Percentiles rank a stretch among this genome's conserved stretches.
Evolutionary conservation across 2,329 filamentous ascomycete species (phyloP).

Genomic region (Onygena corvina): DNA sequence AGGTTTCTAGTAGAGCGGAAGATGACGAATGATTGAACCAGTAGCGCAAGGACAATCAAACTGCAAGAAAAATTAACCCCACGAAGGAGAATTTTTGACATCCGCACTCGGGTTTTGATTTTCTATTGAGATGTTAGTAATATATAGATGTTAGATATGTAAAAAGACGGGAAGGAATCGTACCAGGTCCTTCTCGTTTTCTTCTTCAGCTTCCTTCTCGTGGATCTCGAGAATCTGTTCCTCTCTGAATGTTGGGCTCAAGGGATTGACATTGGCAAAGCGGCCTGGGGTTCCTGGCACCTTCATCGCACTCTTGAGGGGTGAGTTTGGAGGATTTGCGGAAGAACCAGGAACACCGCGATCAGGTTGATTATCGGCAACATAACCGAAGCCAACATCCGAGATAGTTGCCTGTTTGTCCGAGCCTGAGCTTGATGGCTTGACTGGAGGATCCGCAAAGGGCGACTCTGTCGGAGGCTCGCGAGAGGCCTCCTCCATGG

Average conservation of each 20-base stretch:
- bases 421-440: conserved; percentile 38
- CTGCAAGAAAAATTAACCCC: conserved; percentile 95
- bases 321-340: conserved; percentile 51
- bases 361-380: conserved; percentile 46
- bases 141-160: background rate
- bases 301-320: conserved; percentile 82
- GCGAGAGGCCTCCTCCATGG: conserved; percentile 38
- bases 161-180: conserved; percentile 29
- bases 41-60: conserved; percentile 82
- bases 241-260: conserved; percentile 85
- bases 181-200: conserved; percentile 81
- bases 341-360: conserved; percentile 38
- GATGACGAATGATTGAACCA: conserved; percentile 76
- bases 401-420: conserved; percentile 52
- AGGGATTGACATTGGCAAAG: conserved; percentile 51
- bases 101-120: conserved; percentile 78
- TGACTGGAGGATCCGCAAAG: conserved; percentile 40
- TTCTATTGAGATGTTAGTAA: conserved; percentile 49
- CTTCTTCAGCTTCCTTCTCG: conserved; percentile 67
- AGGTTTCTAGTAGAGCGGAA: conserved; percentile 78
- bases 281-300: conserved; percentile 70
- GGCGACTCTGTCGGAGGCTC: conserved; percentile 33
- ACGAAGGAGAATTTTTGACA: conserved; percentile 91
- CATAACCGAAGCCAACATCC: conserved; percentile 88
- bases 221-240: conserved; percentile 78